Evolutionary conservation across 306 rosid genomes (phyloP).

Genomic region (Acacia crassicarpa): DNA sequence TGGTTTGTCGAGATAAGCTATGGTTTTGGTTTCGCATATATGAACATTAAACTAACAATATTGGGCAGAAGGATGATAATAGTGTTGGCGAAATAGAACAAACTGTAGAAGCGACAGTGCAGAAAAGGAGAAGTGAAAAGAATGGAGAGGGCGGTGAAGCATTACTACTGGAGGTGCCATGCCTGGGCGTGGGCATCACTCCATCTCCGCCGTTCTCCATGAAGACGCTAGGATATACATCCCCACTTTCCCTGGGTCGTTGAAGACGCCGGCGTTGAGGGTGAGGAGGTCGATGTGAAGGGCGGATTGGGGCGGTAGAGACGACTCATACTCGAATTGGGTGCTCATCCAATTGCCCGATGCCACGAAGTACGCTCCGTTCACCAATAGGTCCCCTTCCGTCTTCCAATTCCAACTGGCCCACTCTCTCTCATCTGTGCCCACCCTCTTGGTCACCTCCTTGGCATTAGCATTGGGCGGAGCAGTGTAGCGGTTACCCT

Average conservation of each 20-base stretch:
- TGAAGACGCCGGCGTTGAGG: constrained; percentile 76
- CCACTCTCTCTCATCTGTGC: constrained; percentile 59
- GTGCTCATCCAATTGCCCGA: constrained; percentile 57
- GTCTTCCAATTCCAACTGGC: constrained; percentile 82
- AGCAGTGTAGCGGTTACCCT: constrained; percentile 75
- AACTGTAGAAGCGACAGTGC: neutral
- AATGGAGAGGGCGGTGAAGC: neutral
- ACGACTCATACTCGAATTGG: constrained; percentile 67
- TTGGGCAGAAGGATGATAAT: no score
- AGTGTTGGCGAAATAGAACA: no score
- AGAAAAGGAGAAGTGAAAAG: neutral
- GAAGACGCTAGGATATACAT: constrained; percentile 32
- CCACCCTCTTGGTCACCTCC: constrained; percentile 81
- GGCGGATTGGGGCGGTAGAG: constrained; percentile 69
- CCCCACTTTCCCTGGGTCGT: constrained; percentile 77
- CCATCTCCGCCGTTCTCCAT: neutral
- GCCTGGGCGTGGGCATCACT: neutral
- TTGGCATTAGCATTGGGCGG: constrained; percentile 61
- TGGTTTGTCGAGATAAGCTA: no score
- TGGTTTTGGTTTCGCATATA: no score
- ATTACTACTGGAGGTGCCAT: neutral
- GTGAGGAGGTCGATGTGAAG: constrained; percentile 62
- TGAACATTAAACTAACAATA: no score
- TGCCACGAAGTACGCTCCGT: constrained; percentile 76
- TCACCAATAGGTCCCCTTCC: constrained; percentile 77